Conservation (phyloP, 768 basidiomycete species). For the Lactarius hatsudake region DNA sequence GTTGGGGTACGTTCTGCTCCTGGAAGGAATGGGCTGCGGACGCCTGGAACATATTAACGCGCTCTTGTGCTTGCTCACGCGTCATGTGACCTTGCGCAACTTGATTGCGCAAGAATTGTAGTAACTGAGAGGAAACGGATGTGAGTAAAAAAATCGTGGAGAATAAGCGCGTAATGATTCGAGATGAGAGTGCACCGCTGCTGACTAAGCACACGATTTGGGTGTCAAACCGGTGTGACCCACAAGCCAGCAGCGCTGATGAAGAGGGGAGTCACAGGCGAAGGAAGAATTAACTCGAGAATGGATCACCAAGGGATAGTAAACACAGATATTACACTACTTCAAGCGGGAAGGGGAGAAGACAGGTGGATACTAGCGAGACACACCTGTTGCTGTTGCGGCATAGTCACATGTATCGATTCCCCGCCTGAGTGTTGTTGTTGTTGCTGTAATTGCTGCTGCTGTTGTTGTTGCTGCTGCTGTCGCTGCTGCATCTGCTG, state of each 20-base stretch:
- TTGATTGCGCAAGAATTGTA: background rate
- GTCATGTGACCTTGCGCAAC: slow-evolving; percentile 14
- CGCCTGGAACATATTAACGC: slow-evolving; percentile 4
- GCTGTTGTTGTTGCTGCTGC: slow-evolving; percentile 19
- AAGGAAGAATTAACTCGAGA: background rate
- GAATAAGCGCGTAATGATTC: background rate
- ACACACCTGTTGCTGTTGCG: slow-evolving; percentile 20
- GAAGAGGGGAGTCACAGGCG: slow-evolving; percentile 1
- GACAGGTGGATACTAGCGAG: background rate
- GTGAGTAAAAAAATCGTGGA: background rate
- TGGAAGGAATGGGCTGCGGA: slow-evolving; percentile 1
- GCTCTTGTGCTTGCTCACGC: slow-evolving; percentile 13
- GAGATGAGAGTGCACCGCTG: slow-evolving; percentile 2
- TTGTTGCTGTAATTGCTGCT: slow-evolving; percentile 15
- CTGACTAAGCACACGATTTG: slow-evolving; percentile 25
- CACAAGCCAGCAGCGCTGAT: slow-evolving; percentile 18
- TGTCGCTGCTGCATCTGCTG: slow-evolving; percentile 22
- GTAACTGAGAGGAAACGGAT: background rate
- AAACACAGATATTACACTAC: background rate
- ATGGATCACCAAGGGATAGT: background rate
- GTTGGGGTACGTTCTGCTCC: slow-evolving; percentile 16
- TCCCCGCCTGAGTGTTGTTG: slow-evolving; percentile 22
- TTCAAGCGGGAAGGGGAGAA: background rate
- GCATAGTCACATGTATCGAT: slow-evolving; percentile 10
- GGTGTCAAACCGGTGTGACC: slow-evolving; percentile 18